Conservation (phyloP, 2,329 filamentous ascomycete genomes). For the Didymella segeticola region DNA sequence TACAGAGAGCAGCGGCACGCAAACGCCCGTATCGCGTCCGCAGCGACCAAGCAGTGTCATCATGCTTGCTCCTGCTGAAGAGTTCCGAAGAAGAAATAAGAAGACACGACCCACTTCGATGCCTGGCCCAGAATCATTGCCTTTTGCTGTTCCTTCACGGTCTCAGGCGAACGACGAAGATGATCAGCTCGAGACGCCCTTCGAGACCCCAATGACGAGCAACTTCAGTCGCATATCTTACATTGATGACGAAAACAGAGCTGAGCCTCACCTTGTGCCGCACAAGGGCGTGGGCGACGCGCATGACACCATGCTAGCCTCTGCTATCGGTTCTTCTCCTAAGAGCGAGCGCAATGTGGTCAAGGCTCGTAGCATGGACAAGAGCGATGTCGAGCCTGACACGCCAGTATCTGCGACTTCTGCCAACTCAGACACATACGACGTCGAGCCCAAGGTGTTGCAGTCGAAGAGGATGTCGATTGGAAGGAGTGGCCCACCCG, state of each 20-base stretch:
- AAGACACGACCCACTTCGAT: slow-evolving; percentile 41
- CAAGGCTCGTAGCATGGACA: slow-evolving; percentile 17
- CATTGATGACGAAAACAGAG: slow-evolving; percentile 25
- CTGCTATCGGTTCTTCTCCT: slow-evolving; percentile 35
- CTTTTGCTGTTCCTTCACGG: slow-evolving; percentile 26
- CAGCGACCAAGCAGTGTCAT: slow-evolving; percentile 42
- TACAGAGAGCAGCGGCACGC: slow-evolving; percentile 29
- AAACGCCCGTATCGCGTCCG: slow-evolving; percentile 35
- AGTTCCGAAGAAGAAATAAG: slow-evolving; percentile 23
- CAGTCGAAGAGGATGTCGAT: slow-evolving; percentile 47
- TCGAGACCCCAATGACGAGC: slow-evolving; percentile 34
- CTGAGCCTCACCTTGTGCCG: slow-evolving; percentile 3
- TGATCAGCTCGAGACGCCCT: slow-evolving; percentile 23
- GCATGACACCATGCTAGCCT: slow-evolving; percentile 42
- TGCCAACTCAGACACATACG: slow-evolving; percentile 27
- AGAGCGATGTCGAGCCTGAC: slow-evolving; percentile 26
- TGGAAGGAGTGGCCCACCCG: slow-evolving; percentile 40
- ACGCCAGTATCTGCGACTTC: slow-evolving; percentile 15
- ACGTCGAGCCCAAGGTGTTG: slow-evolving; percentile 39
- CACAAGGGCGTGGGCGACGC: slow-evolving; percentile 20
- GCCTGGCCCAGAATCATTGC: slow-evolving; percentile 31
- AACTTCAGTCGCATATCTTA: slow-evolving; percentile 30
- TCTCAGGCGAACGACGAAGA: not conserved
- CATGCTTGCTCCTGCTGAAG: slow-evolving; percentile 32
- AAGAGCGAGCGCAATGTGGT: slow-evolving; percentile 15